Evolutionary conservation across 495 filamentous ascomycete species (phyloP).

Genomic region (Penicillium steckii): DNA sequence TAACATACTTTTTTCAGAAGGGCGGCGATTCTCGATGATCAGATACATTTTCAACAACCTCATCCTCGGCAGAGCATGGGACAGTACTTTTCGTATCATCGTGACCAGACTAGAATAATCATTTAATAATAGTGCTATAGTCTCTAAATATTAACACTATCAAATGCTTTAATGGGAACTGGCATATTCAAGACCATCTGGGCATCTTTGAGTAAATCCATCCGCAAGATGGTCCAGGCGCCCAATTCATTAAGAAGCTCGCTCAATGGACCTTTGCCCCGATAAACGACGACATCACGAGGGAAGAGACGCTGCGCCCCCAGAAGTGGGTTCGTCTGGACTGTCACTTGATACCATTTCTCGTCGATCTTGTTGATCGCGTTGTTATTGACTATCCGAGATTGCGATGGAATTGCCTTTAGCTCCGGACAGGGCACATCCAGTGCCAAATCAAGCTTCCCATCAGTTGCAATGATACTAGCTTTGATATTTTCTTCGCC

Average conservation of each 20-base stretch:
- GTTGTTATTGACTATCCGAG: slow-evolving; percentile 8
- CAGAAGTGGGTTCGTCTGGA: slow-evolving; percentile 10
- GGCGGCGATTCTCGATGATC: too few species aligned
- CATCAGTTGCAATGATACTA: slow-evolving; percentile 5
- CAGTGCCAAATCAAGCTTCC: slow-evolving; percentile 1
- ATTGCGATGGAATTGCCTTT: slow-evolving; percentile 10
- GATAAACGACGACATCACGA: not conserved
- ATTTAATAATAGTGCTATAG: too few species aligned
- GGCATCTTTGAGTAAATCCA: slow-evolving; percentile 13
- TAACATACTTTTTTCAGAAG: too few species aligned
- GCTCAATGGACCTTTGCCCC: not conserved
- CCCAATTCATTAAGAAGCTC: slow-evolving; percentile 9
- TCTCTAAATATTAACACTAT: slow-evolving; percentile 2
- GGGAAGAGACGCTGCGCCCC: slow-evolving; percentile 1
- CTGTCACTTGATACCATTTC: slow-evolving; percentile 11
- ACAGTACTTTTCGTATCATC: too few species aligned
- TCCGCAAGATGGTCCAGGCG: slow-evolving; percentile 8
- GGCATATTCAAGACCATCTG: slow-evolving; percentile 17
- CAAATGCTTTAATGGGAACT: slow-evolving; percentile 2
- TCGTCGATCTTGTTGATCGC: slow-evolving; percentile 14
- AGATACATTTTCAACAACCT: too few species aligned
- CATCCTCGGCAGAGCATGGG: too few species aligned
- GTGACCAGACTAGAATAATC: too few species aligned
- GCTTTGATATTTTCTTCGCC: slow-evolving; percentile 1
- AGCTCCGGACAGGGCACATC: slow-evolving; percentile 2